Evolutionary conservation across 805 yeast genomes (phyloP), one percentile per base, ranked within the genome.

Genomic region (Clavispora carvajalis): DNA sequence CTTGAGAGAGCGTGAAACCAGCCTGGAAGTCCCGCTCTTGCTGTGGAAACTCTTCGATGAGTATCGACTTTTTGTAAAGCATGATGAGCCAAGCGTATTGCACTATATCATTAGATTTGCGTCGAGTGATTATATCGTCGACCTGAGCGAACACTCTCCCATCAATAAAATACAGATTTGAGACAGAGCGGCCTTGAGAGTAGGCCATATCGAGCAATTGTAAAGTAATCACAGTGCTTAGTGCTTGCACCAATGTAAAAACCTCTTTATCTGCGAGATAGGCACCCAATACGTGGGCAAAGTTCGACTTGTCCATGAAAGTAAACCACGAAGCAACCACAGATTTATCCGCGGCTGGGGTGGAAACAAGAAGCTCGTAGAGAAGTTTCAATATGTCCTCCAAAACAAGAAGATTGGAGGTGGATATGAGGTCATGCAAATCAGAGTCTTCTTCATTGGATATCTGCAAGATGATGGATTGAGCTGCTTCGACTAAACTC

Each of bases 41-140:
- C 7, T 40, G 26, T 8, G 41, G 39, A 15, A 53, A 53, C 30
- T 71, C 73, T 33, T 69, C 69, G n/a, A 74, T 51, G 3, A 74
- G 52, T 16, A 70, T 62, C 7, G 67, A 65, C 44, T 80, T 78
- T 17, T 81, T 63, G 48, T 77, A 76, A 9, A 80, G 54, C 9
- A 80, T 57, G 11, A 82, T 74, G 22, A 85, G 74, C 91, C 91
- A 85, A 17, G 78, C 73, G 53, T 82, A 83, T 33, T 77, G 56
- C 1, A 80, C 62, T 9, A 82, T 56, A 2, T 85, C 62, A 45
- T 76, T 75, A 1, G 71, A 52, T 21, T 34, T 28, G 16, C 33
- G 12, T 8, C 60, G 53, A 5, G 62, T 40, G 13, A 80, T 55
- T 4, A 62, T 49, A 1, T 60, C 55, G 40, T 77, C 71, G 19